A percentile compares a stretch with the other conserved stretches of the same genome.
Evolutionary conservation across 2,329 filamentous ascomycete genomes (phyloP).

Genomic region (Xylariaceae sp.): DNA sequence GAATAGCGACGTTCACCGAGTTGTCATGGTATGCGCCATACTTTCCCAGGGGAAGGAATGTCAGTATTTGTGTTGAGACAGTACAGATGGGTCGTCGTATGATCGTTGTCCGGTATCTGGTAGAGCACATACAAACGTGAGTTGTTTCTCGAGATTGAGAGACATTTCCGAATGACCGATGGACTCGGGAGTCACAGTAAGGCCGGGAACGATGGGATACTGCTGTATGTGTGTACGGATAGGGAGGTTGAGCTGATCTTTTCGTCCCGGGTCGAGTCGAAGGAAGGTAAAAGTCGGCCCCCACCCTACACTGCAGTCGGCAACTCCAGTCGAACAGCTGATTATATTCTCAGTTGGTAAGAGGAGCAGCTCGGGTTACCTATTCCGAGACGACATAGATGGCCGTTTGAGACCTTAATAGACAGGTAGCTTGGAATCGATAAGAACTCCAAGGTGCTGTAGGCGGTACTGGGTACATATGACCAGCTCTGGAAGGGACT

Average conservation of each 20-base stretch:
- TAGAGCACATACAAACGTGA: constrained; percentile 67
- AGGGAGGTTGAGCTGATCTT: too few species aligned
- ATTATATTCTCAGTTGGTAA: constrained; percentile 3
- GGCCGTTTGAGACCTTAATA: too few species aligned
- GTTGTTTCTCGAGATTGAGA: constrained; percentile 74
- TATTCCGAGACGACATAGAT: too few species aligned
- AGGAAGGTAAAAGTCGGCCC: too few species aligned
- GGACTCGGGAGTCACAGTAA: constrained; percentile 1
- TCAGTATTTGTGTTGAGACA: constrained; percentile 6
- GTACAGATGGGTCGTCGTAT: not conserved
- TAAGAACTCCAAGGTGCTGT: too few species aligned
- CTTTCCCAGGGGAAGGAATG: constrained; percentile 40
- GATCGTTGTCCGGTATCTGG: not conserved
- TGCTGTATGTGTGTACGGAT: not conserved
- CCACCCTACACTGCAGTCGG: constrained; percentile 5
- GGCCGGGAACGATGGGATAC: too few species aligned
- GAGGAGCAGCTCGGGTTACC: too few species aligned
- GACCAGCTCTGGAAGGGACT: too few species aligned
- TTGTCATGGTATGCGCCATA: constrained; percentile 83
- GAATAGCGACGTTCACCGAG: constrained; percentile 69
- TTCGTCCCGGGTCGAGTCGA: too few species aligned
- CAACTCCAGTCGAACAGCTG: constrained; percentile 1
- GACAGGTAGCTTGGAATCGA: too few species aligned
- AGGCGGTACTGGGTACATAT: too few species aligned
- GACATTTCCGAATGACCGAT: constrained; percentile 43